These are phyloP conservation scores for Colletotrichum brevisporum DNA, from an alignment of 2,329 filamentous ascomycete genomes.

Conservation along the genomic window DNA sequence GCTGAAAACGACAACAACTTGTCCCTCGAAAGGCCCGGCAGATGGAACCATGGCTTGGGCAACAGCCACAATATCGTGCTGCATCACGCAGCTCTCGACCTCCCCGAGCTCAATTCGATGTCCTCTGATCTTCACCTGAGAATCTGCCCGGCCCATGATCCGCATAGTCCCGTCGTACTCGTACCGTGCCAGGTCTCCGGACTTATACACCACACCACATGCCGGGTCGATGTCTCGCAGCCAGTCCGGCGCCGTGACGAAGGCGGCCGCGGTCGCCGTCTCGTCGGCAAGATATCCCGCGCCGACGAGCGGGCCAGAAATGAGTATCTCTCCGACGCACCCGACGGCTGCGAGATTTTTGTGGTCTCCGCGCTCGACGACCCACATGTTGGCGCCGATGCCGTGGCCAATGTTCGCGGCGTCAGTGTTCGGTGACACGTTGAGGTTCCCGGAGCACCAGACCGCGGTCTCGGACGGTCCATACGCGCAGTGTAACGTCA, in stretches of 20 bases:
- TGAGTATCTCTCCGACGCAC: conserved; percentile 37
- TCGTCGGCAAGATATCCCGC: not conserved
- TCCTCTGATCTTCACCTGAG: conserved; percentile 50
- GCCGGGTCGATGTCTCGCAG: not conserved
- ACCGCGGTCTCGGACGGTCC: conserved; percentile 26
- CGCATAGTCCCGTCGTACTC: conserved; percentile 44
- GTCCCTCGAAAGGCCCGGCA: not conserved
- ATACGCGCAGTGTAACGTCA: conserved; percentile 23
- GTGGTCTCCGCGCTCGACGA: conserved; percentile 40
- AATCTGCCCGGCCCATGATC: conserved; percentile 45
- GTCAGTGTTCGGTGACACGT: no score
- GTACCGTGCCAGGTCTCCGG: conserved; percentile 44
- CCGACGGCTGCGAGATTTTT: conserved; percentile 40
- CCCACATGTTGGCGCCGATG: conserved; percentile 34
- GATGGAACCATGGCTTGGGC: not conserved
- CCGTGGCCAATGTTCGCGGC: no score
- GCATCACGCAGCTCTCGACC: conserved; percentile 42
- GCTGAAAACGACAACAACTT: not conserved
- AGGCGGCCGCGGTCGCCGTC: not conserved
- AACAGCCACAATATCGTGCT: not conserved
- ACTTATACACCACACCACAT: conserved; percentile 40
- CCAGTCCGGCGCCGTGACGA: not conserved
- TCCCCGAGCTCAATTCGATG: conserved; percentile 51
- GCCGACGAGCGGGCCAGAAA: no score
- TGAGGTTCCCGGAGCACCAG: not conserved